Evolutionary conservation across 2,329 filamentous ascomycete genomes (phyloP).

Genomic region (Talaromyces albobiverticillius): DNA sequence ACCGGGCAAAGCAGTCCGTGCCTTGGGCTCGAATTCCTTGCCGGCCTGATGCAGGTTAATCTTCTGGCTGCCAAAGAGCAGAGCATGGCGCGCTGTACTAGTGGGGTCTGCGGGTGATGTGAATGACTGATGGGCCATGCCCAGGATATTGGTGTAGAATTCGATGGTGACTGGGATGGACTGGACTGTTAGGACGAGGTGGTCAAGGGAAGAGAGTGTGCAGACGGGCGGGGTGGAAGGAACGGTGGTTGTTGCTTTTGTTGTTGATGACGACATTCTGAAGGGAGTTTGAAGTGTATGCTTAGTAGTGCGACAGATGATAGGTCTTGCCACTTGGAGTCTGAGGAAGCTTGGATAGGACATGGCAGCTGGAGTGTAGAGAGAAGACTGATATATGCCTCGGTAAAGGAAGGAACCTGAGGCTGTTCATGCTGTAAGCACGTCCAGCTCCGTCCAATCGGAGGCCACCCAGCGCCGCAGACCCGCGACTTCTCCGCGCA

Average conservation of each 20-base stretch:
- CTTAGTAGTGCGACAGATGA: too few relatives aligned
- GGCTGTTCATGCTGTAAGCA: not conserved
- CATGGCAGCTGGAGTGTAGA: too few relatives aligned
- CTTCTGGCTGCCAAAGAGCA: slow-evolving; percentile 59
- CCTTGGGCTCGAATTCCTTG: slow-evolving; percentile 61
- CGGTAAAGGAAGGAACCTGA: not conserved
- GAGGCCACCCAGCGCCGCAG: not conserved
- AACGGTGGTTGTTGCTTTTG: not conserved
- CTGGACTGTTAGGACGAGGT: slow-evolving; percentile 59
- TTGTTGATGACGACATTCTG: not conserved
- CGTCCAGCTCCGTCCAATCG: slow-evolving; percentile 9
- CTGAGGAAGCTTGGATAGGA: not conserved
- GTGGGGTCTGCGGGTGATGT: slow-evolving; percentile 36
- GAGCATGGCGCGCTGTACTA: slow-evolving; percentile 45
- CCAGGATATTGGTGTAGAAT: slow-evolving; percentile 57
- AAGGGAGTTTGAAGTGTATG: not conserved
- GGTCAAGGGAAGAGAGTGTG: slow-evolving; percentile 49
- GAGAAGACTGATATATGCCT: too few relatives aligned
- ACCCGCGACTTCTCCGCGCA: slow-evolving; percentile 1
- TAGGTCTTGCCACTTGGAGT: not conserved
- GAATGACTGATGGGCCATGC: slow-evolving; percentile 57
- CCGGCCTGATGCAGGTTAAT: slow-evolving; percentile 61
- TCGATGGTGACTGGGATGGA: slow-evolving; percentile 48
- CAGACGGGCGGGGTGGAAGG: slow-evolving; percentile 9
- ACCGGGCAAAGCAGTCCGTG: slow-evolving; percentile 51